Evolutionary conservation across 352 stramenopile genomes (phyloP).

Genomic region (Globisporangium megalacanthum): DNA sequence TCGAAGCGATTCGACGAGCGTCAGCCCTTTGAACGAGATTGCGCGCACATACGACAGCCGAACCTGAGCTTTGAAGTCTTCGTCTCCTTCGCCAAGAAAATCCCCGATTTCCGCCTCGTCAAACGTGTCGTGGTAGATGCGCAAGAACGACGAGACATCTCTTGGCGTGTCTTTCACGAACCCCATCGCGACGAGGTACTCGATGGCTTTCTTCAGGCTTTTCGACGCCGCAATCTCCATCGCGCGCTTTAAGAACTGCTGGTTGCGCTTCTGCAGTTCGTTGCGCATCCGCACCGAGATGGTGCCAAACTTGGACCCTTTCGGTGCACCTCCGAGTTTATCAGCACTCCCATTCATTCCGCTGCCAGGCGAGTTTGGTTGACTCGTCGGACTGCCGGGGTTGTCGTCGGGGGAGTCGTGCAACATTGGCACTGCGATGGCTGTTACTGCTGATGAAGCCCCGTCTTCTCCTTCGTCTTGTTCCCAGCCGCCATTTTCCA

Average conservation of each 20-base stretch:
- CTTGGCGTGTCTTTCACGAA: slow-evolving; percentile 79
- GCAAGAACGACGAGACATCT: slow-evolving; percentile 93
- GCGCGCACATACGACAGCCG: slow-evolving; percentile 93
- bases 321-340: neutral
- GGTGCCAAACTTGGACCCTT: slow-evolving; percentile 32
- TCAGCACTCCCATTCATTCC: neutral
- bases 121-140: slow-evolving; percentile 92
- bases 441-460: neutral
- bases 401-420: neutral
- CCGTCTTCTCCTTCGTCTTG: slow-evolving; percentile 54
- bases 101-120: slow-evolving; percentile 91
- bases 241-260: slow-evolving; percentile 70
- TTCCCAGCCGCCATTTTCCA: slow-evolving; percentile 82
- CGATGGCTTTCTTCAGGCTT: slow-evolving; percentile 83
- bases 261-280: slow-evolving; percentile 77
- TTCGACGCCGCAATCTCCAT: slow-evolving; percentile 80
- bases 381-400: neutral
- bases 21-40: slow-evolving; percentile 97
- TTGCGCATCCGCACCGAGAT: slow-evolving; percentile 78
- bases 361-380: slow-evolving; percentile 3
- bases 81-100: slow-evolving; percentile 92
- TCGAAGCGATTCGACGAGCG: slow-evolving; percentile 93
- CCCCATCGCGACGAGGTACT: slow-evolving; percentile 83
- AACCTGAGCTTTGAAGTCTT: slow-evolving; percentile 90
- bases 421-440: neutral